Base-by-base conservation (phyloP, 305 asterid species). In the Fraxinus greggii region DNA sequence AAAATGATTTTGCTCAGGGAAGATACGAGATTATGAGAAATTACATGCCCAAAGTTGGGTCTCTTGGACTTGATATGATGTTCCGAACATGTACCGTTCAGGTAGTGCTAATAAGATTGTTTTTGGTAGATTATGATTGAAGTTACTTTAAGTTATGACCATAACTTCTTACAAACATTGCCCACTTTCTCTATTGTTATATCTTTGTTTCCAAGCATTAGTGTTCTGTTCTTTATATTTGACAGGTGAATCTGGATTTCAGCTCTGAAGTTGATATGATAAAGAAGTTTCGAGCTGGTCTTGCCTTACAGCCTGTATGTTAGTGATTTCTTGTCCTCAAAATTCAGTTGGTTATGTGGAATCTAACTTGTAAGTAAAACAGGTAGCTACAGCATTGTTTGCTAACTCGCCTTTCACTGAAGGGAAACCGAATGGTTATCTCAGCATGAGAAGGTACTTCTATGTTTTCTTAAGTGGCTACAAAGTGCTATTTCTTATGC, bases 31-130 rank as follows among this genome's bases (percentile, higher is more conserved):
- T 94, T 78, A 94, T 94, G 97, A 89, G 83, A 85, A 92, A 93
- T 85, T 94, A 96, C 92, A 96, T 94, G 98, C 98, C 99, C 77
- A 93, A 92, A 85, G 99, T 96, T 88, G 99, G 98, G 75, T 83
- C 99, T 42, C 94, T 94, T 83, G 98, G 97, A 79, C 98, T 93
- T 72, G 99, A 96, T 88, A 92, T 92, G 95, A 96, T 94, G 98
- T 92, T 92, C 79, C 88, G 98, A 80, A 96, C 98, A 61, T 94
- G 98, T 83, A 94, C 98, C 13, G 98, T 96, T 28, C 99, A 96
- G 98, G 99, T 95, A 82, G 75, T 88, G 17, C 74, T 4, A 59
- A 67, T 69, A 32, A 26, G n/a, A 26, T 86, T 42, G 29, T 23
- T 35, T 72, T 19, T 80, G n/a, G 45, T 63, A 21, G 56, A 24